Evolutionary conservation across 2,329 filamentous ascomycete species (phyloP).

Genomic region (Magnaporthiopsis poae): DNA sequence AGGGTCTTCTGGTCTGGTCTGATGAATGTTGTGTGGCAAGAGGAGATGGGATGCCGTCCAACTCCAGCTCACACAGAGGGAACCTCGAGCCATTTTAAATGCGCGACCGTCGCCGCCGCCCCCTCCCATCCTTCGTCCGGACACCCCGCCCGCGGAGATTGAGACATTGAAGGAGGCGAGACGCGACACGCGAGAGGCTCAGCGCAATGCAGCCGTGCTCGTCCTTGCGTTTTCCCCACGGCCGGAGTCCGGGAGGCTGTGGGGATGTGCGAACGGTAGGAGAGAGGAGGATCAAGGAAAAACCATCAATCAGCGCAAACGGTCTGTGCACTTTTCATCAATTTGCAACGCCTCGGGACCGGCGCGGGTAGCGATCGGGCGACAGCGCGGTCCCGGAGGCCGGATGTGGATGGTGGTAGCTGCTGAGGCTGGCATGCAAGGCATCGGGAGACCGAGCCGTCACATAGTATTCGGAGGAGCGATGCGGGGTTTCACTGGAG

Average conservation of each 20-base stretch:
- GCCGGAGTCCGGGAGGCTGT: slow-evolving; percentile 3
- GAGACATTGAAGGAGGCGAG: neutral
- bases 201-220: neutral
- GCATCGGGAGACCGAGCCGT: neutral
- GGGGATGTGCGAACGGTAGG: neutral
- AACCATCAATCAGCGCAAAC: neutral
- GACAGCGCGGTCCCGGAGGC: neutral
- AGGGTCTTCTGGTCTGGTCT: no score
- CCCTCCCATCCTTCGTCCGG: neutral
- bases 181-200: neutral
- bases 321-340: neutral
- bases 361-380: neutral
- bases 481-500: neutral
- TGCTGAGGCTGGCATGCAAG: neutral
- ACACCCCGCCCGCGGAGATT: neutral
- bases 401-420: neutral
- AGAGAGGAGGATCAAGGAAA: neutral
- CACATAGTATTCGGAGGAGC: neutral
- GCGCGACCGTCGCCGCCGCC: no score
- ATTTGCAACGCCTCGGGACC: neutral
- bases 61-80: neutral
- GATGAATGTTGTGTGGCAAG: neutral
- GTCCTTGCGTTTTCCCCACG: slow-evolving; percentile 1
- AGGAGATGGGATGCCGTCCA: neutral
- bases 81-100: neutral